Evolutionary conservation across 768 basidiomycete genomes (phyloP), one percentile per base, ranked within the genome.

Genomic region (Tylopilus felleus): DNA sequence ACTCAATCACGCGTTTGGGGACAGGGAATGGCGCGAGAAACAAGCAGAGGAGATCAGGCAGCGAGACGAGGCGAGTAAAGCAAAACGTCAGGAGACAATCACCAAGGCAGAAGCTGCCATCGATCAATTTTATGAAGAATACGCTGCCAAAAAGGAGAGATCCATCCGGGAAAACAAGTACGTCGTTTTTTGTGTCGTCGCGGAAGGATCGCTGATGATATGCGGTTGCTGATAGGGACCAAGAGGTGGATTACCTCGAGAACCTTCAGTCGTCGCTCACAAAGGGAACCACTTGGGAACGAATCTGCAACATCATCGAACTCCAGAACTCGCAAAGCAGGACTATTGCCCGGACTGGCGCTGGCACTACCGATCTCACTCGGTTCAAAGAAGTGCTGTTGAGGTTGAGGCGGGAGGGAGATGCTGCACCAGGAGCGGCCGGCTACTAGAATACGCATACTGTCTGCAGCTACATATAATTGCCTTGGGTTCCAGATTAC

Each of bases 291-390:
- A 96, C 94, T 8, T 99, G 96, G 96, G 85, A 93, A 62, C 88
- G 97, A 35, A 96, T 99, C 65, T 88, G 86, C 67, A 84, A 85
- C 25, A 73, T 85, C 47, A 73, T 97, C 57, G 92, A 95, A 61
- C 79, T 99, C 35, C 84, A 96, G 70, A 98, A 98, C 70, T 97
- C 94, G 51, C 93, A 98, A 72, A 94, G 91, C 78, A 99, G 98
- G 77, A 98, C 94, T 5, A 78, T 93, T 62, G 86, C 94, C 17
- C 83, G 93, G 42, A 82, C 89, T 29, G 92, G 92, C 14, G 75
- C 90, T 12, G 89, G 89, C 7, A 93, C 94, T 35, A 93, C 90
- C 3, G 96, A 99, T 65, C 77, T 98, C 35, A 74, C 84, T 41
- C 79, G 96, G 55, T 91, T 90, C 79, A 96, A 93, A 73, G 96